A percentile compares a stretch with the other conserved stretches of the same genome.
These are phyloP conservation scores for Austroboletus festivus DNA, from an alignment of 768 basidiomycete genomes.

Conservation along the genomic window DNA sequence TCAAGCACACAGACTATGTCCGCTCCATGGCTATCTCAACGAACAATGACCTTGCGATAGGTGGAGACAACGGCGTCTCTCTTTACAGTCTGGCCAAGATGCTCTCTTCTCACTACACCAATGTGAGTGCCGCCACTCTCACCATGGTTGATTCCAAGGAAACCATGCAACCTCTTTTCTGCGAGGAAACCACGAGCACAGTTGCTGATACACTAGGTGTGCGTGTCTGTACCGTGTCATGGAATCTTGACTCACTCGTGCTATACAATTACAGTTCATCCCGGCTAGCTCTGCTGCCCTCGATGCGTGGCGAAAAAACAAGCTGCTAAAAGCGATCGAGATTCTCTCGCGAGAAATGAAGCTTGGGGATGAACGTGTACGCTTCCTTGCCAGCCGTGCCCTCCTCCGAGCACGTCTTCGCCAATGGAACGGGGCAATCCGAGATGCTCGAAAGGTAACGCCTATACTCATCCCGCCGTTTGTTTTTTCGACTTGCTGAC, in stretches of 20 bases:
- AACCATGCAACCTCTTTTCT: background rate
- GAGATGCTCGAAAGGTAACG: background rate
- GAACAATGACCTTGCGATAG: background rate
- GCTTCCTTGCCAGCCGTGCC: background rate
- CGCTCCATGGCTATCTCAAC: background rate
- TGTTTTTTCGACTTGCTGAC: background rate
- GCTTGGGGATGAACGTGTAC: background rate
- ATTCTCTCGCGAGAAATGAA: background rate
- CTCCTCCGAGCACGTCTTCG: background rate
- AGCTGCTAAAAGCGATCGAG: background rate
- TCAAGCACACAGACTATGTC: background rate
- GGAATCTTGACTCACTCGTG: background rate
- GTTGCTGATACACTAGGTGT: background rate
- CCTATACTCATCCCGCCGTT: too few species aligned
- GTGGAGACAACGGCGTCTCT: background rate
- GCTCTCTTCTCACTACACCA: background rate
- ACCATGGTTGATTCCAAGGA: background rate
- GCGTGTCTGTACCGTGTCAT: background rate
- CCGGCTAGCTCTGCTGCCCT: background rate
- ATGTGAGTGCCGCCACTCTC: background rate
- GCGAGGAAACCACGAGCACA: background rate
- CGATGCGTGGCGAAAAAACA: background rate
- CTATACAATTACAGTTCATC: background rate
- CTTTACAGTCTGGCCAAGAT: background rate
- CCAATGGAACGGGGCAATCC: background rate